phyloP scores from a whole-genome alignment of 768 basidiomycete genomes.

The Lactarius sp. region DNA sequence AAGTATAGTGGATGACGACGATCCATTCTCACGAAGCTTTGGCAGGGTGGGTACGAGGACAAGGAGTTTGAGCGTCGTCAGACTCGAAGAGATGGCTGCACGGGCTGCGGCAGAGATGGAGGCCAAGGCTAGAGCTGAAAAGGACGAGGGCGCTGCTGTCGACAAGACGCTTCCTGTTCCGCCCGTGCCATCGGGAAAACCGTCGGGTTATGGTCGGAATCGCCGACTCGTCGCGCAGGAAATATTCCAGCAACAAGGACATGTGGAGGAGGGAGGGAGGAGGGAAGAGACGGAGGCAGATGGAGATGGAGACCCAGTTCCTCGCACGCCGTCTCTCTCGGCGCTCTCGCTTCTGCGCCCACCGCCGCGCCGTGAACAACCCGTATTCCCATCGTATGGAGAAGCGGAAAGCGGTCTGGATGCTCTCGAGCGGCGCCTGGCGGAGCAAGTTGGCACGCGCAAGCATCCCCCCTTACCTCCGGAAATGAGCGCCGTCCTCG shows the following conservation, averaged over 20 bases:
- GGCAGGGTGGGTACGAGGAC: slow-evolving; percentile 28
- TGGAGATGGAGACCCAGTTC: not conserved
- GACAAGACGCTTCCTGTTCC: slow-evolving; percentile 62
- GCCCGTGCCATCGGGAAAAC: slow-evolving; percentile 48
- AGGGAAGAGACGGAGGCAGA: slow-evolving; percentile 20
- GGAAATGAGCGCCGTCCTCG: slow-evolving; percentile 36
- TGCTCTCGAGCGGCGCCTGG: slow-evolving; percentile 61
- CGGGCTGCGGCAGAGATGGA: slow-evolving; percentile 30
- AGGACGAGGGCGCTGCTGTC: slow-evolving; percentile 25
- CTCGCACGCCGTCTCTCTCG: slow-evolving; percentile 32
- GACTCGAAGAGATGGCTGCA: slow-evolving; percentile 70
- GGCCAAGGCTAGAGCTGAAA: slow-evolving; percentile 26
- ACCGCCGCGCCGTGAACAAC: slow-evolving; percentile 11
- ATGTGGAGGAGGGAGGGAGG: not conserved
- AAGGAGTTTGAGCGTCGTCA: slow-evolving; percentile 57
- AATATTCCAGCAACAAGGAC: slow-evolving; percentile 27
- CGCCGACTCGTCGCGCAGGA: slow-evolving; percentile 32
- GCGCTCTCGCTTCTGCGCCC: slow-evolving; percentile 32
- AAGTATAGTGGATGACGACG: not conserved
- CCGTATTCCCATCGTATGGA: not conserved
- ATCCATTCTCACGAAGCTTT: slow-evolving; percentile 1
- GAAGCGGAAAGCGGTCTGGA: slow-evolving; percentile 56
- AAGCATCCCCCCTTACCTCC: slow-evolving; percentile 33
- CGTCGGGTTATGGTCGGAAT: slow-evolving; percentile 15
- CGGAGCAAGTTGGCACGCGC: slow-evolving; percentile 71